Evolutionary conservation across 495 filamentous ascomycete genomes (phyloP).

Genomic region (Aspergillus sclerotiicarbonarius): DNA sequence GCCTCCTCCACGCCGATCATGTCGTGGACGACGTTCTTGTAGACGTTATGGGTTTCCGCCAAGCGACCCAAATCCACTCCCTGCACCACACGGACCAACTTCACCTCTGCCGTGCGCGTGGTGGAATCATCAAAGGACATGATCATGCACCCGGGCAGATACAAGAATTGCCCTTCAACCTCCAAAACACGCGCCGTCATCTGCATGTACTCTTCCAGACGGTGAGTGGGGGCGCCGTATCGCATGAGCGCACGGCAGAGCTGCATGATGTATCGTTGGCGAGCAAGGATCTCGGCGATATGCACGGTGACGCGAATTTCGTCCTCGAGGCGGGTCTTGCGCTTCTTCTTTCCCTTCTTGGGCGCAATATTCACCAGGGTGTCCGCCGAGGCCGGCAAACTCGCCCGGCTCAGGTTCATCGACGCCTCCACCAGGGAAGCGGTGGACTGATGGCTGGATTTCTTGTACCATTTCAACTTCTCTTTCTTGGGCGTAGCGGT

Average conservation of each 20-base stretch:
- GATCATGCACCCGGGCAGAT: constrained; percentile 93
- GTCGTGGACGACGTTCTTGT: constrained; percentile 92
- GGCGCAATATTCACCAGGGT: constrained; percentile 26
- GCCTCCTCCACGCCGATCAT: constrained; percentile 83
- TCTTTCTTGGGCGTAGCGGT: constrained; percentile 55
- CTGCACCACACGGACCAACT: constrained; percentile 74
- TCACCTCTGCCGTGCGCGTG: constrained; percentile 90
- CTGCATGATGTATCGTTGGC: constrained; percentile 84
- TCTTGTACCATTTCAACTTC: constrained; percentile 67
- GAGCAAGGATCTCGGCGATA: constrained; percentile 79
- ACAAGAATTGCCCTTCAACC: constrained; percentile 87
- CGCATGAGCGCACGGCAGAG: constrained; percentile 86
- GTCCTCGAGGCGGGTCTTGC: constrained; percentile 59
- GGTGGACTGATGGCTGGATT: constrained; percentile 43
- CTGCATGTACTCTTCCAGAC: constrained; percentile 83
- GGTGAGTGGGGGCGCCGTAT: constrained; percentile 75
- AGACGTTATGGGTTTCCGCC: constrained; percentile 82
- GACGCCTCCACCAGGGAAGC: constrained; percentile 44
- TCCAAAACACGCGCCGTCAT: constrained; percentile 87
- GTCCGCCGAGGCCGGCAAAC: constrained; percentile 32
- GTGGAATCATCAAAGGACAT: constrained; percentile 88
- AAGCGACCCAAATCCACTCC: constrained; percentile 84
- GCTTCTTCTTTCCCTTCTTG: constrained; percentile 30
- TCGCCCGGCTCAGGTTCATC: constrained; percentile 47
- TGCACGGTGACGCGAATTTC: constrained; percentile 75